Base-by-base conservation (phyloP, 441 rosid genomes). In the Syzygium syzygioides region DNA sequence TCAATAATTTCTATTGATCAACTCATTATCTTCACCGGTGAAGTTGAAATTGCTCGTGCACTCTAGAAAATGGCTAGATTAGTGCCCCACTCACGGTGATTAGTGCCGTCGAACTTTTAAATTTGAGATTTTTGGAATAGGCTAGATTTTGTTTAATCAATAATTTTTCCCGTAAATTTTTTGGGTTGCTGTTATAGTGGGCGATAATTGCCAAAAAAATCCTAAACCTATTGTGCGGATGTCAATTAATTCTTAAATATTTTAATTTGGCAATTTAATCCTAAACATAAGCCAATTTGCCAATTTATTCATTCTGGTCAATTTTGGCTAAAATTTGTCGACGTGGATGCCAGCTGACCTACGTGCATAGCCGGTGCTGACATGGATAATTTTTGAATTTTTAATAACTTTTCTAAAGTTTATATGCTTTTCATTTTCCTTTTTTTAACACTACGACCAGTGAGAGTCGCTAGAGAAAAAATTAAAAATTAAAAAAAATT, bases 361-460 rank as follows among this genome's bases (percentile, higher is more conserved):
- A 60, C 9, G 9, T 64, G 2, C 9, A 64, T 0, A 2, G 6
- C 0, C 3, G 1, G 6, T 1, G 2, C 1, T 14, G 0, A 2
- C 9, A 7, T 30, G 6, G 20, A 64, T 5, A 15, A 62, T 62
- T 62, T 62, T 62, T 2, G 14, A 14, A 62, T 1, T n/a, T 62
- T 62, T n/a, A 64, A 64, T 15, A 64, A 30, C 30, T 62, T 54
- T n/a, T n/a, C 7, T 14, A 2, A 62, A 7, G 3, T 62, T n/a
- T 62, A 62, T 14, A n/a, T n/a, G n/a, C n/a, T 64, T 18, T 64
- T 64, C 15, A 30, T 64, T 1, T 32, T 14, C 5, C 0, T 4
- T 64, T 10, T 8, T 32, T 32, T 66, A 17, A 41, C 25, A 32
- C 79, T 18, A 66, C 2, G 76, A 0, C 19, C 0, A 0, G 30